Evolutionary conservation across 768 basidiomycete species (phyloP).

Genomic region (Tricholomella constricta): DNA sequence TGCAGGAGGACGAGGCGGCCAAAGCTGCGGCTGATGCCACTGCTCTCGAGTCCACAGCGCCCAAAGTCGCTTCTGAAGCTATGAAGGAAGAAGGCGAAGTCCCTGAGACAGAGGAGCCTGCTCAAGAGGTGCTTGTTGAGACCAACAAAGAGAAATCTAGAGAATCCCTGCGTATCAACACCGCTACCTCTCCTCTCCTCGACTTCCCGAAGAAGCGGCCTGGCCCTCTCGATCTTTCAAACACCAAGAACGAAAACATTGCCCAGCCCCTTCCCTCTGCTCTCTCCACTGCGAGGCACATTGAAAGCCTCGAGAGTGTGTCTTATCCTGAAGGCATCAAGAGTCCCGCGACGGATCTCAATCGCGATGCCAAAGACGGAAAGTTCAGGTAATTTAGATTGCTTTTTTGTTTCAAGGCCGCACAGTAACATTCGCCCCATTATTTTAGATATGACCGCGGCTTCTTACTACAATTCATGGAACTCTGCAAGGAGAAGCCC

Average conservation of each 20-base stretch:
- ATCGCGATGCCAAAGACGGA: conserved; percentile 79
- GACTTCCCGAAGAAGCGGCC: conserved; percentile 53
- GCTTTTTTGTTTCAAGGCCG: not conserved
- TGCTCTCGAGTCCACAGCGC: conserved; percentile 35
- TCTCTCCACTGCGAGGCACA: conserved; percentile 79
- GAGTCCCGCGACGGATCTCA: conserved; percentile 85
- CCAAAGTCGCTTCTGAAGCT: conserved; percentile 22
- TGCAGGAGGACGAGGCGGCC: conserved; percentile 47
- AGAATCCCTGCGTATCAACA: conserved; percentile 68
- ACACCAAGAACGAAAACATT: conserved; percentile 43
- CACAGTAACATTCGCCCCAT: not conserved
- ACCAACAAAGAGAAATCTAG: conserved; percentile 48
- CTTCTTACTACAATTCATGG: conserved; percentile 97
- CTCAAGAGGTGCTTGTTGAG: conserved; percentile 37
- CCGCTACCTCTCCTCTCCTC: conserved; percentile 42
- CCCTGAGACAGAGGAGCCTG: conserved; percentile 32
- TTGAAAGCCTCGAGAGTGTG: conserved; percentile 78
- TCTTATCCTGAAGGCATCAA: conserved; percentile 81
- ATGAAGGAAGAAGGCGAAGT: conserved; percentile 34
- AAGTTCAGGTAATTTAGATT: conserved; percentile 72
- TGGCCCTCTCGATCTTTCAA: conserved; percentile 71
- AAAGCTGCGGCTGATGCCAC: conserved; percentile 39
- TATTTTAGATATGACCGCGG: conserved; percentile 86
- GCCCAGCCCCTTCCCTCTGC: conserved; percentile 59
- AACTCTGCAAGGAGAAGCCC: conserved; percentile 92